A percentile compares a stretch with the other conserved stretches of the same genome.
Conservation (phyloP, 805 yeast species). For the Zygosaccharomyces pseudorouxii region DNA sequence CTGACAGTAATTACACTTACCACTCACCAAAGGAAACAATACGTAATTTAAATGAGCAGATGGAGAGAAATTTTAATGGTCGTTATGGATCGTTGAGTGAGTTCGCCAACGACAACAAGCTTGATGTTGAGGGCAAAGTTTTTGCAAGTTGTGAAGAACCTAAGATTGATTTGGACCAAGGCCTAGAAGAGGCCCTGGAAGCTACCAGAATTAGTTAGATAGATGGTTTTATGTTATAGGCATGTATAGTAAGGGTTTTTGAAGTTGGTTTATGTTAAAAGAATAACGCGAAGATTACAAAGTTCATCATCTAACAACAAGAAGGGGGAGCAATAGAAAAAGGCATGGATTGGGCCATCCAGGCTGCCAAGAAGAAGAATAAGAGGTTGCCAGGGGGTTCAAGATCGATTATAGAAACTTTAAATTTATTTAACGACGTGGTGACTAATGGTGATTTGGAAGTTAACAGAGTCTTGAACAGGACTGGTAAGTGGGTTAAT, state of each 20-base stretch:
- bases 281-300: slow-evolving; percentile 2
- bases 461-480: slow-evolving; percentile 15
- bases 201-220: not conserved
- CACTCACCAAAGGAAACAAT: slow-evolving; percentile 9
- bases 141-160: slow-evolving; percentile 27
- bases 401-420: slow-evolving; percentile 32
- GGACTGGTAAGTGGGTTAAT: slow-evolving; percentile 25
- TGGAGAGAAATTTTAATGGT: slow-evolving; percentile 26
- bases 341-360: slow-evolving; percentile 32
- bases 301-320: not conserved
- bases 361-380: slow-evolving; percentile 30
- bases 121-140: slow-evolving; percentile 17
- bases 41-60: slow-evolving; percentile 27
- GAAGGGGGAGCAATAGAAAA: not conserved
- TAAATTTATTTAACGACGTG: slow-evolving; percentile 27
- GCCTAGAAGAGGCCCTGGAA: slow-evolving; percentile 1
- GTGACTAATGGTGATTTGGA: slow-evolving; percentile 21
- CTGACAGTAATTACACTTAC: slow-evolving; percentile 3
- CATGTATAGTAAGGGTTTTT: not conserved
- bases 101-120: slow-evolving; percentile 19
- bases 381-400: slow-evolving; percentile 29
- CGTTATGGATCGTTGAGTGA: slow-evolving; percentile 19
- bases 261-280: not conserved
- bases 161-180: slow-evolving; percentile 15
- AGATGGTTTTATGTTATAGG: not conserved